These are phyloP conservation scores for Dentipellis sp. DNA, from an alignment of 768 basidiomycete genomes.

Conservation along the genomic window DNA sequence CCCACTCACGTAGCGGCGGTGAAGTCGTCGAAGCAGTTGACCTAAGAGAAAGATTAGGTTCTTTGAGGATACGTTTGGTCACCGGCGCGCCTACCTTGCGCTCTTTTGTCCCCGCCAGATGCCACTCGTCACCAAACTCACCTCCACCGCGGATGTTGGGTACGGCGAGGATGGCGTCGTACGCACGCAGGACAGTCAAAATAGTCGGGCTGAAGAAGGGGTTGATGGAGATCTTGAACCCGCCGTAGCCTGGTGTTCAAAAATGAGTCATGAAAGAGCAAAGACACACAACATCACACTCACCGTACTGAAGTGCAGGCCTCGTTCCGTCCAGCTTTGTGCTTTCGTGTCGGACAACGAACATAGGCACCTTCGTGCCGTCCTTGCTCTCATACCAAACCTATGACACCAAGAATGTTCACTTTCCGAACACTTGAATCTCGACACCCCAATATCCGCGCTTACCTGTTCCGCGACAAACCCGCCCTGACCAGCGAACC, in stretches of 20 bases:
- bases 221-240: constrained; percentile 61
- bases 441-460: neutral
- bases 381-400: constrained; percentile 79
- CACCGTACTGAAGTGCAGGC: constrained; percentile 70
- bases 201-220: constrained; percentile 66
- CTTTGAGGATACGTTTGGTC: neutral
- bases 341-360: constrained; percentile 66
- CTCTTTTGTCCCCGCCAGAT: constrained; percentile 59
- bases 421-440: neutral
- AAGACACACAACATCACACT: constrained; percentile 6
- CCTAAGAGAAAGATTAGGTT: constrained; percentile 24
- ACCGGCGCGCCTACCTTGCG: constrained; percentile 41
- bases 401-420: constrained; percentile 18
- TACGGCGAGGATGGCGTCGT: constrained; percentile 55
- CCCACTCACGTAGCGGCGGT: constrained; percentile 62
- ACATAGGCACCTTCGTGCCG: constrained; percentile 79
- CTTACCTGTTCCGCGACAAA: constrained; percentile 59
- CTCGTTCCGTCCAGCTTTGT: constrained; percentile 68
- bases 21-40: constrained; percentile 77
- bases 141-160: constrained; percentile 47
- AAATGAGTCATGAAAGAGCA: neutral
- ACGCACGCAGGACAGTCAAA: constrained; percentile 65
- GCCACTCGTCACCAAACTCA: constrained; percentile 85
- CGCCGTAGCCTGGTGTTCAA: constrained; percentile 56
- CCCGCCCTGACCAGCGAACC: constrained; percentile 49